These are phyloP conservation scores for Leccinum solheimii DNA, from an alignment of 1,284 basidiomycete species.

Conservation along the genomic window DNA sequence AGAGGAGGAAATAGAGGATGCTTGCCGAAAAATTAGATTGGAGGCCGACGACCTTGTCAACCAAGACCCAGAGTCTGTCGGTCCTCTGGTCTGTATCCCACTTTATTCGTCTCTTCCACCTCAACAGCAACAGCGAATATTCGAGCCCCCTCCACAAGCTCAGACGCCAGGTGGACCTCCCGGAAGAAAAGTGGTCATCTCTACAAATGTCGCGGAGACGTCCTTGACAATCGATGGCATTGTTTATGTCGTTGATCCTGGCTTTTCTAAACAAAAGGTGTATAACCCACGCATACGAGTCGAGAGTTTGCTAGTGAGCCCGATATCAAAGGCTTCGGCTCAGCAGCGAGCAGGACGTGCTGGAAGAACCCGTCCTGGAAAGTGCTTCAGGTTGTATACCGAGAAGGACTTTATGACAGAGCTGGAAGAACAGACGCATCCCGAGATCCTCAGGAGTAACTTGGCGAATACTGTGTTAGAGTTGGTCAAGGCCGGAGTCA, in stretches of 20 bases:
- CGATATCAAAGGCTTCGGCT: conserved; percentile 97
- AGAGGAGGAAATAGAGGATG: conserved; percentile 98
- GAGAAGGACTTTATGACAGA: conserved; percentile 97
- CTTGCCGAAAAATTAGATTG: conserved; percentile 89
- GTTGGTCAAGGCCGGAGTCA: conserved; percentile 91
- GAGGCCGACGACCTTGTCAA: conserved; percentile 82
- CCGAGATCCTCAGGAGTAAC: conserved; percentile 92
- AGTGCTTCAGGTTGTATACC: conserved; percentile 96
- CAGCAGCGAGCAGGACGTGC: conserved; percentile 97
- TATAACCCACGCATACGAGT: conserved; percentile 97
- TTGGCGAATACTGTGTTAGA: conserved; percentile 94
- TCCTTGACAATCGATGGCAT: conserved; percentile 98
- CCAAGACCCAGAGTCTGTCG: conserved; percentile 74
- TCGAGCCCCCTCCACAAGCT: conserved; percentile 79
- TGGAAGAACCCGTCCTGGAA: conserved; percentile 93
- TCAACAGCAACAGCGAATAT: conserved; percentile 93
- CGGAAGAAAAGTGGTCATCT: conserved; percentile 92
- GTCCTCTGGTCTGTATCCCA: conserved; percentile 87
- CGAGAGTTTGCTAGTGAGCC: conserved; percentile 90
- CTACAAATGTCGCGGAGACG: conserved; percentile 98
- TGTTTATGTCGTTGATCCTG: conserved; percentile 98
- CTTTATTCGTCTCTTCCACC: conserved; percentile 94
- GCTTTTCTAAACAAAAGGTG: conserved; percentile 96
- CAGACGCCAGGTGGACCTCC: conserved; percentile 70
- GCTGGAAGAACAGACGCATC: conserved; percentile 95